phyloP scores from a whole-genome alignment of 2,329 filamentous ascomycete species.

The Colletotrichum higginsianum region DNA sequence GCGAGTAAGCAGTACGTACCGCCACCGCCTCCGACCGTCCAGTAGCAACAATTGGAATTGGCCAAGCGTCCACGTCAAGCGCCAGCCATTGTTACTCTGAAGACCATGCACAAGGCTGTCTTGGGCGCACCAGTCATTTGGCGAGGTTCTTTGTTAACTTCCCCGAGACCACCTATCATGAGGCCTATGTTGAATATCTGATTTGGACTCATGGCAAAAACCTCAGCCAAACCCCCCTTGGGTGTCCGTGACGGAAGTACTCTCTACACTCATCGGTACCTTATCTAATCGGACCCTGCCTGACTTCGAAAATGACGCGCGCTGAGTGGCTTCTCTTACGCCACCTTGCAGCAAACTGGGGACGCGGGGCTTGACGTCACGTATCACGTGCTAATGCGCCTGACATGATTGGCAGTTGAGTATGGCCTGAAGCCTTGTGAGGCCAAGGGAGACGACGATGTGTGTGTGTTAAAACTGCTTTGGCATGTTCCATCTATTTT shows the following conservation, averaged over 20 bases:
- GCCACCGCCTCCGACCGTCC: not conserved
- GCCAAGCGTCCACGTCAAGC: conserved; percentile 12
- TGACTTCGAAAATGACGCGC: not conserved
- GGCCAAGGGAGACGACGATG: too few relatives aligned
- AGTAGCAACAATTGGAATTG: too few relatives aligned
- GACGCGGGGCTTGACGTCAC: conserved; percentile 40
- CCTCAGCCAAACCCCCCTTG: not conserved
- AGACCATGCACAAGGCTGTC: not conserved
- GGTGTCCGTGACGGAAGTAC: not conserved
- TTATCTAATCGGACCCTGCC: conserved; percentile 31
- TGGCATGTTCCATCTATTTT: not conserved
- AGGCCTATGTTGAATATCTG: not conserved
- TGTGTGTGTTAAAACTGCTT: not conserved
- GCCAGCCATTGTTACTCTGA: conserved; percentile 1
- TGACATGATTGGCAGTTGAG: conserved; percentile 19
- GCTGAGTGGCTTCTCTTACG: conserved; percentile 13
- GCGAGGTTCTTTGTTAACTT: too few relatives aligned
- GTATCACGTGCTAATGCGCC: conserved; percentile 30
- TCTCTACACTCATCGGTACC: not conserved
- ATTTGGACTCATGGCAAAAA: not conserved
- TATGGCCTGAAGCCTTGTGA: too few relatives aligned
- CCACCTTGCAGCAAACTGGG: conserved; percentile 7
- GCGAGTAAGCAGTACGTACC: conserved; percentile 20
- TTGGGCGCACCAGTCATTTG: not conserved
- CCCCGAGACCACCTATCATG: not conserved